These are phyloP conservation scores for Coprinopsis strossmayeri DNA, from an alignment of 768 basidiomycete species.

Conservation along the genomic window DNA sequence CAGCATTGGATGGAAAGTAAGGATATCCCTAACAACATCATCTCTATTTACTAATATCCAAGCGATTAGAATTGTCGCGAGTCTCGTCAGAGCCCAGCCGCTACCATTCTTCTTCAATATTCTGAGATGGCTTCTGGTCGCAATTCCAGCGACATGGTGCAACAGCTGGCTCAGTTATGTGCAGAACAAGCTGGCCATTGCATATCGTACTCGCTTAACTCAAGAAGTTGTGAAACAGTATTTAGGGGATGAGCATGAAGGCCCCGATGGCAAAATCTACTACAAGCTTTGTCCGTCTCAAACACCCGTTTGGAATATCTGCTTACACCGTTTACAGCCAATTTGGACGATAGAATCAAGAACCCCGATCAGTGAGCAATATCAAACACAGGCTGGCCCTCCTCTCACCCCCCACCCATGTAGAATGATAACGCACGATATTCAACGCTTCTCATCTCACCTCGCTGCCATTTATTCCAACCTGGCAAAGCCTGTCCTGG, in stretches of 20 bases:
- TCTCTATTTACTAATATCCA: not conserved
- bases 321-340: slow-evolving; percentile 44
- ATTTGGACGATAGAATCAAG: slow-evolving; percentile 92
- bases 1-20: slow-evolving; percentile 86
- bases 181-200: slow-evolving; percentile 88
- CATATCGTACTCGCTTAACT: slow-evolving; percentile 83
- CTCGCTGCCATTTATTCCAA: slow-evolving; percentile 93
- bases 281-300: slow-evolving; percentile 76
- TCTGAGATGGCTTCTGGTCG: slow-evolving; percentile 83
- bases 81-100: slow-evolving; percentile 83
- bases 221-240: slow-evolving; percentile 78
- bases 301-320: not conserved
- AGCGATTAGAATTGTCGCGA: slow-evolving; percentile 77
- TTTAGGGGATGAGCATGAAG: slow-evolving; percentile 64
- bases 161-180: slow-evolving; percentile 91
- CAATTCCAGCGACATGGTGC: slow-evolving; percentile 89
- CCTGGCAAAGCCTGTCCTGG: slow-evolving; percentile 87
- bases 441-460: slow-evolving; percentile 85
- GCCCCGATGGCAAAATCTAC: slow-evolving; percentile 74
- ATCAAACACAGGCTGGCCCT: slow-evolving; percentile 2
- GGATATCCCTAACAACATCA: slow-evolving; percentile 18
- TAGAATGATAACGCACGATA: slow-evolving; percentile 94
- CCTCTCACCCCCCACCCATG: slow-evolving; percentile 5
- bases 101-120: slow-evolving; percentile 79
- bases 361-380: slow-evolving; percentile 83